These are phyloP conservation scores for Hyaloperonospora brassicae DNA, from an alignment of 352 stramenopile species.

Conservation along the genomic window DNA sequence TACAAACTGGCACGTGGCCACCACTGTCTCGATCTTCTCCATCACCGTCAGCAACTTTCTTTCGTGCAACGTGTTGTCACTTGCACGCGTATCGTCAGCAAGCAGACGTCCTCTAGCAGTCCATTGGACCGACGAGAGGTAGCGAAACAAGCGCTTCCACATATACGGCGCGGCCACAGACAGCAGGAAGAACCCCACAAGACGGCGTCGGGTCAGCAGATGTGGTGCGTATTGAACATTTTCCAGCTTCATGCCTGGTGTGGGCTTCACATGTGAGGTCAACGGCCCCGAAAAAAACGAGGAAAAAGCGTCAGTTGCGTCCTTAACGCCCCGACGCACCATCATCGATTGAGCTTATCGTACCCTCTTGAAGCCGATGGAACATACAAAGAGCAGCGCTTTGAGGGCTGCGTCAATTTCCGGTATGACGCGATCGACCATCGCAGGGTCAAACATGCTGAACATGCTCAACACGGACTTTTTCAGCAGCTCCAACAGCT, in stretches of 20 bases:
- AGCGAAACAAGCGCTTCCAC: slow-evolving; percentile 67
- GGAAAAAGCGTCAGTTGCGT: slow-evolving; percentile 1
- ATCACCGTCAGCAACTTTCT: slow-evolving; percentile 33
- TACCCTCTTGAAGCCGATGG: slow-evolving; percentile 54
- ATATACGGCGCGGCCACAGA: slow-evolving; percentile 64
- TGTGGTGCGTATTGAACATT: slow-evolving; percentile 56
- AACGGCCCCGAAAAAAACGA: neutral
- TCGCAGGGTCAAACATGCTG: slow-evolving; percentile 57
- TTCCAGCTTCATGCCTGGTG: slow-evolving; percentile 78
- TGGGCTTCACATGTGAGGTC: slow-evolving; percentile 34
- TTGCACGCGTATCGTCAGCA: slow-evolving; percentile 1
- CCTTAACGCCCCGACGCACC: neutral
- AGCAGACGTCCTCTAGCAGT: slow-evolving; percentile 8
- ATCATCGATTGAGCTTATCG: slow-evolving; percentile 2
- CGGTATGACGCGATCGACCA: slow-evolving; percentile 56
- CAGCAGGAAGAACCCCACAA: slow-evolving; percentile 54
- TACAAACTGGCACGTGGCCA: slow-evolving; percentile 54
- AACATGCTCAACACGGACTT: slow-evolving; percentile 73
- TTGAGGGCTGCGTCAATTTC: slow-evolving; percentile 61
- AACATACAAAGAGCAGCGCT: slow-evolving; percentile 55
- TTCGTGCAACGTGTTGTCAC: slow-evolving; percentile 14
- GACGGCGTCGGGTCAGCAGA: slow-evolving; percentile 40
- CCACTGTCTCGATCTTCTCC: slow-evolving; percentile 68
- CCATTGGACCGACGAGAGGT: slow-evolving; percentile 52
- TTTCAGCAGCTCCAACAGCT: slow-evolving; percentile 74